Percentiles rank a stretch among this genome's conserved stretches.
Evolutionary conservation across 768 basidiomycete genomes (phyloP).

Genomic region (Tricholoma bakamatsutake): DNA sequence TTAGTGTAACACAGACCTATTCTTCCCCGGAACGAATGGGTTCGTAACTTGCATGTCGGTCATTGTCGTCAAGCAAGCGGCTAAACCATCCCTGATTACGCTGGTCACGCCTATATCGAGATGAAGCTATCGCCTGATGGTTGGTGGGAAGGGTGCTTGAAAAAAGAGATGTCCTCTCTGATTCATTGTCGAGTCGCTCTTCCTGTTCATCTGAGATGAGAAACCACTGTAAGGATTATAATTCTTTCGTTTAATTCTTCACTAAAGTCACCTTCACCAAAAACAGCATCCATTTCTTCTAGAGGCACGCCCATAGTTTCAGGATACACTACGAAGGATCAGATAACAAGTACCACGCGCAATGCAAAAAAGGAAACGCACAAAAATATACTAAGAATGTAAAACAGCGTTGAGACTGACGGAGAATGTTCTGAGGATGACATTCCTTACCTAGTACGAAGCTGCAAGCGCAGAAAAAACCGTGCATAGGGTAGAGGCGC

Average conservation of each 20-base stretch:
- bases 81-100: slow-evolving; percentile 40
- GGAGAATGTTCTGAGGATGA: slow-evolving; percentile 1
- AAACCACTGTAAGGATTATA: background rate
- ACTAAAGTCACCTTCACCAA: slow-evolving; percentile 69
- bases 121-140: slow-evolving; percentile 28
- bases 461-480: slow-evolving; percentile 84
- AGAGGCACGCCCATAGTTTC: slow-evolving; percentile 83
- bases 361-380: slow-evolving; percentile 30
- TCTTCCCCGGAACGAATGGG: slow-evolving; percentile 17
- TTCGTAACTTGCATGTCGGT: slow-evolving; percentile 22
- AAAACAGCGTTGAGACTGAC: slow-evolving; percentile 1
- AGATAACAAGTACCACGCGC: slow-evolving; percentile 2
- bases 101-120: slow-evolving; percentile 16
- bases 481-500: slow-evolving; percentile 95
- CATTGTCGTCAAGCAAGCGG: slow-evolving; percentile 39
- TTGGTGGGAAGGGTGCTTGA: slow-evolving; percentile 30
- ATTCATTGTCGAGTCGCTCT: slow-evolving; percentile 62
- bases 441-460: slow-evolving; percentile 62
- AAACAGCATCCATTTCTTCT: slow-evolving; percentile 89
- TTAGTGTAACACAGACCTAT: background rate
- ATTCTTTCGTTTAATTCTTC: background rate
- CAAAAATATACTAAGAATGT: slow-evolving; percentile 60
- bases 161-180: slow-evolving; percentile 51
- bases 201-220: slow-evolving; percentile 35
- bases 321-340: slow-evolving; percentile 56